Conservation (phyloP, 495 filamentous ascomycete species). For the Geoglossum glabrum region DNA sequence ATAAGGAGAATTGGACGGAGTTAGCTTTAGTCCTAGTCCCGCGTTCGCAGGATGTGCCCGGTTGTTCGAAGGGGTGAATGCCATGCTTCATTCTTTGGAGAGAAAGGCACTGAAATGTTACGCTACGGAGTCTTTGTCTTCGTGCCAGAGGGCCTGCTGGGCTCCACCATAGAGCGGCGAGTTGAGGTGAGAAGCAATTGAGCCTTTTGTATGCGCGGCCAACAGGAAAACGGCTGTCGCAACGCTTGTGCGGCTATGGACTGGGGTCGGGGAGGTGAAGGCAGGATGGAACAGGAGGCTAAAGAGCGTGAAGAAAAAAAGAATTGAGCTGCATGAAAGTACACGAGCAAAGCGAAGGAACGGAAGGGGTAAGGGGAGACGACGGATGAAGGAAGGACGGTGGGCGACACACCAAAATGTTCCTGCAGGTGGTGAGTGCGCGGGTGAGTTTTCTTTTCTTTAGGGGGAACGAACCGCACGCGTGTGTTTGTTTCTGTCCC, state of each 20-base stretch:
- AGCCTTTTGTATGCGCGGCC: neutral
- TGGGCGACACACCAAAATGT: neutral
- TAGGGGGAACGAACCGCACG: neutral
- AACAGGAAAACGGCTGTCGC: neutral
- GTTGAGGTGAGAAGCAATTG: neutral
- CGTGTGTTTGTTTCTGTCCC: neutral
- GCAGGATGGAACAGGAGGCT: neutral
- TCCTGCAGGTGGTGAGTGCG: neutral
- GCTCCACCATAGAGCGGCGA: neutral
- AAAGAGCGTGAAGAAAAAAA: neutral
- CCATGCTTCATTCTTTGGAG: neutral
- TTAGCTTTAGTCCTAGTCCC: constrained; percentile 41
- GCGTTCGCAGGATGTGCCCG: constrained; percentile 13
- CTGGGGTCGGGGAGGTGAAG: neutral
- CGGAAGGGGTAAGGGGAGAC: neutral
- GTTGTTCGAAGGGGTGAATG: constrained; percentile 1
- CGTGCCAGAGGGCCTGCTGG: neutral
- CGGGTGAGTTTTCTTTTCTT: neutral
- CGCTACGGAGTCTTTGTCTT: neutral
- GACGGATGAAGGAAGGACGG: neutral
- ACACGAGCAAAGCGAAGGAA: neutral
- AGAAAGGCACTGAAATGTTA: neutral
- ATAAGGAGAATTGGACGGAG: constrained; percentile 58
- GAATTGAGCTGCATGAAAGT: neutral
- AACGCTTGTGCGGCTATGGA: neutral